Base-by-base conservation (phyloP, 345 rosid species). In the Eucalyptus regnans region DNA sequence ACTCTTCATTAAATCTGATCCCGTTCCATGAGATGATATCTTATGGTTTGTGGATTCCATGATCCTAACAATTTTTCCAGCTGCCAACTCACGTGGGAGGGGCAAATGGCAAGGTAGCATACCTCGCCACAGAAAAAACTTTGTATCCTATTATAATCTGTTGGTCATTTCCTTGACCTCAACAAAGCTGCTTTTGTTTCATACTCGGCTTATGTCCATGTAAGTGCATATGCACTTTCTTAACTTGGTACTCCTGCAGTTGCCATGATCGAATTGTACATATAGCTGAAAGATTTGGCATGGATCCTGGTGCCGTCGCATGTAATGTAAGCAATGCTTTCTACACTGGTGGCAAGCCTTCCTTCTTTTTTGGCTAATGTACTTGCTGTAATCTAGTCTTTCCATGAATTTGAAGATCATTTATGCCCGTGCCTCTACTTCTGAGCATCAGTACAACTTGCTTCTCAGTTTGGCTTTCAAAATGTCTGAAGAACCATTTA, bases 71-170 rank as follows among this genome's bases (percentile, higher is more conserved):
- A 83, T 51, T 88, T 71, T 93, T 90, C 13, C 94, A 96, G 98
- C 97, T 96, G 66, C 99, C 99, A 66, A 93, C 93, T 81, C 95
- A 93, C 93, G 4, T 96, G 99, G 92, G 90, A n/a, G 99, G 99
- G 43, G 99, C 98, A 71, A 97, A 96, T 90, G 99, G 99, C 44
- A 96, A 97, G 93, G 99, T 97, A 89, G 99, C 98, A 86, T 97
- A 95, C 92, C 94, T 96, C 49, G 99, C 96, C 87, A 96, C 99
- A 2, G 99, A 94, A 90, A 97, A 97, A 91, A 96, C 99, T 89
- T 96, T 97, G 97, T 96, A 95, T 92, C 96, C 96, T 86, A 49
- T 25, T 58, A 25, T 52, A 27, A 93, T 87, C 27, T 83, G 37
- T 54, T 44, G 66, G 25, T 85, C 86, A 18, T 88, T 79, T 64